These are phyloP conservation scores for Kluyveromyces nonfermentans DNA, from an alignment of 805 yeast genomes.

Conservation along the genomic window DNA sequence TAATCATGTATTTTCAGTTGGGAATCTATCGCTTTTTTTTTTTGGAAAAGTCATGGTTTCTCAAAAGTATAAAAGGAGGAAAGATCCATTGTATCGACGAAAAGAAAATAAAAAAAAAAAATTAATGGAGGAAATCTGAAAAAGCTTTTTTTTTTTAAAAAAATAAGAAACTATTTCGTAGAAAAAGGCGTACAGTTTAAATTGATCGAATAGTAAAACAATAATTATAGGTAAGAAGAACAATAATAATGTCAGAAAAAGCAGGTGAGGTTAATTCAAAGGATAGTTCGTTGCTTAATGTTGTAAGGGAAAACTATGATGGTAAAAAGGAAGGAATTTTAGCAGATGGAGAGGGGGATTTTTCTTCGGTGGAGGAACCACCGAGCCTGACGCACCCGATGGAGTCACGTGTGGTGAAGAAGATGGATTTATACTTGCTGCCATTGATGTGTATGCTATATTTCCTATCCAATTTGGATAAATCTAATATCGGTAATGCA, in stretches of 20 bases:
- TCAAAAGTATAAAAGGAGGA: not conserved
- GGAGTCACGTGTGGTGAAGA: constrained; percentile 30
- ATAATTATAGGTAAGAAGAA: constrained; percentile 5
- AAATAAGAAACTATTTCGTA: too few relatives aligned
- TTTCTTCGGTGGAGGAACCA: constrained; percentile 3
- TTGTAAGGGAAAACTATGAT: not conserved
- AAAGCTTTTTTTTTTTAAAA: too few relatives aligned
- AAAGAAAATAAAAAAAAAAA: not conserved
- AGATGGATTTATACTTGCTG: constrained; percentile 35
- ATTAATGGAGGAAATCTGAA: too few relatives aligned
- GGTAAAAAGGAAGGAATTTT: not conserved
- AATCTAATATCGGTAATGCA: constrained; percentile 53
- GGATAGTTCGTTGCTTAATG: not conserved
- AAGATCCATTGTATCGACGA: not conserved
- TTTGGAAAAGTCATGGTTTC: not conserved
- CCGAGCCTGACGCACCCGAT: constrained; percentile 24
- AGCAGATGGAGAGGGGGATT: constrained; percentile 17
- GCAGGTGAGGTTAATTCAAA: constrained; percentile 11
- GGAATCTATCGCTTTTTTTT: not conserved
- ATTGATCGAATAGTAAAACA: too few relatives aligned
- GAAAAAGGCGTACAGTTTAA: not conserved
- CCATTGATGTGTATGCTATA: constrained; percentile 37
- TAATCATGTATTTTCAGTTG: not conserved
- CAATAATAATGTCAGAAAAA: constrained; percentile 7
- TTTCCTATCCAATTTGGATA: constrained; percentile 41